Conservation (phyloP, 140 eudicot species). For the Oenanthe javanica region DNA sequence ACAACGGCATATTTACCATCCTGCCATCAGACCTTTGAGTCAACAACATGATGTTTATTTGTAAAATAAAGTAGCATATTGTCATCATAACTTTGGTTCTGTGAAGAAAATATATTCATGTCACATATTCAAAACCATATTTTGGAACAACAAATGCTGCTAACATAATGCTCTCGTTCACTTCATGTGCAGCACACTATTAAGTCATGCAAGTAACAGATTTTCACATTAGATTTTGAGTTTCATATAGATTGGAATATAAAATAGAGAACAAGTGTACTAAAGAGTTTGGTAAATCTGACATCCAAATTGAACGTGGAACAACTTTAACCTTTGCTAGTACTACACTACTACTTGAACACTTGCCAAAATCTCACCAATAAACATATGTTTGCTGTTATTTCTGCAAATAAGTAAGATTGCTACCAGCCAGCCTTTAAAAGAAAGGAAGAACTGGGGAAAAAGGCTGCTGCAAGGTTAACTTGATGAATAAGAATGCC, state of each 20-base stretch:
- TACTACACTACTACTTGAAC: background rate
- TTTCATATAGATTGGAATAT: background rate
- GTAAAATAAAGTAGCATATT: background rate
- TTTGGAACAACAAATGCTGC: background rate
- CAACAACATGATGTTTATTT: constrained; percentile 4
- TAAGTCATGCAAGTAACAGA: background rate
- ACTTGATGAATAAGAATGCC: background rate
- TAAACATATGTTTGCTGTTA: background rate
- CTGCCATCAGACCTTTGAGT: constrained; percentile 31
- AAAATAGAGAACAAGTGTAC: background rate
- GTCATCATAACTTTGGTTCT: background rate
- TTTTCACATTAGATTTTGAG: background rate
- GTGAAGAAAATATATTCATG: background rate
- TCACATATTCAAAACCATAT: background rate
- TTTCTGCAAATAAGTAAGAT: background rate
- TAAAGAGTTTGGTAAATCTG: background rate
- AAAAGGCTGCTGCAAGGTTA: background rate
- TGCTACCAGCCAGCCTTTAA: background rate
- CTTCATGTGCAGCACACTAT: background rate
- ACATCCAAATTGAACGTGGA: background rate
- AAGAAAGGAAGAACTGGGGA: background rate
- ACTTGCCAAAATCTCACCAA: background rate
- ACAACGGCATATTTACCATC: constrained; percentile 84
- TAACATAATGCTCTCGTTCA: background rate
- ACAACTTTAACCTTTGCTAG: background rate